A percentile compares a stretch with the other conserved stretches of the same genome.
phyloP scores from a whole-genome alignment of 495 filamentous ascomycete genomes.

The Neurospora sp. region DNA sequence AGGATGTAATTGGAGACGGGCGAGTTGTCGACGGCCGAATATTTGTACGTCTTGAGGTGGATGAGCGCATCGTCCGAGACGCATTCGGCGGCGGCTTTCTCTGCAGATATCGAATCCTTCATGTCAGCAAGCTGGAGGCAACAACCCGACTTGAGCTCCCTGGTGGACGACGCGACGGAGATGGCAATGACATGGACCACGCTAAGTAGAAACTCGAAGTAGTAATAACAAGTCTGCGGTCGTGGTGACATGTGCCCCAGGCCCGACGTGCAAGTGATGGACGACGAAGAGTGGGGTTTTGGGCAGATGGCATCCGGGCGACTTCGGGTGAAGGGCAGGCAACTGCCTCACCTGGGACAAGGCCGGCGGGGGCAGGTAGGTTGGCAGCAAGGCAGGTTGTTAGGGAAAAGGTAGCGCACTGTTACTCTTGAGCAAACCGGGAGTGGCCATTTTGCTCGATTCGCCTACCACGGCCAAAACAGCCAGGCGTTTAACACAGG shows the following conservation, averaged over 20 bases:
- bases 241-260: not conserved
- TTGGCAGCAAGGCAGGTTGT: not conserved
- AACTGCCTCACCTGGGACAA: not conserved
- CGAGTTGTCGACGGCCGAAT: constrained; percentile 95
- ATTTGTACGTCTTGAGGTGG: constrained; percentile 92
- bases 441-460: not conserved
- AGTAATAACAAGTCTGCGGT: not conserved
- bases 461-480: not conserved
- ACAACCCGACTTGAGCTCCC: constrained; percentile 1
- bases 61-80: constrained; percentile 52
- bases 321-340: not conserved
- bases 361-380: not conserved
- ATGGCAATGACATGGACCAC: constrained; percentile 4
- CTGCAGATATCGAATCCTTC: constrained; percentile 19
- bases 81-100: constrained; percentile 44
- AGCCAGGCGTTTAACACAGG: not conserved
- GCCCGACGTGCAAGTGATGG: not conserved
- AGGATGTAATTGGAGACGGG: constrained; percentile 87
- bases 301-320: not conserved
- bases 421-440: not conserved
- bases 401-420: not conserved
- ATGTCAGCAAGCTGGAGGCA: constrained; percentile 14
- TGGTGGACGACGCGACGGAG: constrained; percentile 3
- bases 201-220: not conserved
- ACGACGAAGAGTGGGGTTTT: not conserved